These are phyloP conservation scores for Aquilaria yunnanensis DNA, from an alignment of 345 rosid species.

Conservation along the genomic window DNA sequence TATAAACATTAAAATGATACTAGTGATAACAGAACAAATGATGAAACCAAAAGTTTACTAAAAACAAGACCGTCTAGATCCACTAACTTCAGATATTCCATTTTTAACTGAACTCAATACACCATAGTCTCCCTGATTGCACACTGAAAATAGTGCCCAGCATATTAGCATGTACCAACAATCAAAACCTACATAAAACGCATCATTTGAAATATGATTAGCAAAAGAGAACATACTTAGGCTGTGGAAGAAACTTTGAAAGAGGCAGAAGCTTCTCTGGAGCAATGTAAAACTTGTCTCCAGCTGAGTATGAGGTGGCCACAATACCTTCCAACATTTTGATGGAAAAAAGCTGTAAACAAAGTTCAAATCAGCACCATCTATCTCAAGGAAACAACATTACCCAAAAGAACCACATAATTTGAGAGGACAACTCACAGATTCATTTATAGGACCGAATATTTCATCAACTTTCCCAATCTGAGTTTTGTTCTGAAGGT, in stretches of 20 bases:
- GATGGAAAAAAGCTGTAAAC: slow-evolving; percentile 60
- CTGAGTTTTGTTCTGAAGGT: slow-evolving; percentile 80
- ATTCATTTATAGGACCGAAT: slow-evolving; percentile 93
- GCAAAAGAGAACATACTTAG: slow-evolving; percentile 52
- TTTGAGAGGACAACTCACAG: slow-evolving; percentile 36
- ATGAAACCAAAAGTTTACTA: neutral
- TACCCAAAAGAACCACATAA: neutral
- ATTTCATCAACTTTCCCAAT: slow-evolving; percentile 97
- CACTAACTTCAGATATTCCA: neutral
- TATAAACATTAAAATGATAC: no score
- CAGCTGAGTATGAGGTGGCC: slow-evolving; percentile 63
- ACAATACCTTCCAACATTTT: slow-evolving; percentile 96
- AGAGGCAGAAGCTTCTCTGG: slow-evolving; percentile 82
- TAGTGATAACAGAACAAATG: no score
- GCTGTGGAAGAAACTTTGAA: slow-evolving; percentile 80
- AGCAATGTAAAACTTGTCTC: slow-evolving; percentile 87
- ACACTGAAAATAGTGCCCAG: no score
- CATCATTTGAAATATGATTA: neutral
- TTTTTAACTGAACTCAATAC: neutral
- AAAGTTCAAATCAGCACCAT: neutral
- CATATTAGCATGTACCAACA: neutral
- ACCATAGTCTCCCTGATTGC: neutral
- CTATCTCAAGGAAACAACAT: neutral
- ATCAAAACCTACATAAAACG: neutral
- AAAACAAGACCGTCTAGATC: neutral